These are phyloP conservation scores for Imleria badia DNA, from an alignment of 768 basidiomycete species.

Conservation along the genomic window DNA sequence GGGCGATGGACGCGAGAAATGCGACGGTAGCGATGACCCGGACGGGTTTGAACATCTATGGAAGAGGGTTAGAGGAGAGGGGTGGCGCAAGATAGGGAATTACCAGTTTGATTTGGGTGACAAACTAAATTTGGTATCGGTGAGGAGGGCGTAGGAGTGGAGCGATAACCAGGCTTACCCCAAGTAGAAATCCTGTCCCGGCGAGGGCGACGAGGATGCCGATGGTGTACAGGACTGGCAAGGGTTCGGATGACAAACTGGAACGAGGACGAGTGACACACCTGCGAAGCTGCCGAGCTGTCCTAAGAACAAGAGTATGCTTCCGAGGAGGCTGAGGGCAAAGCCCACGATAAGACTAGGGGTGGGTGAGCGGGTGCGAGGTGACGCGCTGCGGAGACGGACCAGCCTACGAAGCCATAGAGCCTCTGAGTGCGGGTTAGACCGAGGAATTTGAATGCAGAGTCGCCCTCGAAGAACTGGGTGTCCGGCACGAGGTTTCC, in stretches of 20 bases:
- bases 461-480: constrained; percentile 85
- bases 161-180: constrained; percentile 51
- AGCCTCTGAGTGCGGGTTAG: constrained; percentile 78
- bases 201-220: constrained; percentile 81
- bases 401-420: constrained; percentile 88
- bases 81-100: constrained; percentile 14
- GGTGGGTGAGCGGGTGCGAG: not conserved
- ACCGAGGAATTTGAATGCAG: constrained; percentile 79
- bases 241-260: constrained; percentile 1
- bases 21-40: constrained; percentile 80
- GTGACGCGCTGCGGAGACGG: no score
- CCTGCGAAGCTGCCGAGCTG: constrained; percentile 70
- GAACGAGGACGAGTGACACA: constrained; percentile 37
- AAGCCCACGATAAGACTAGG: constrained; percentile 73
- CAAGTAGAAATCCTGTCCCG: constrained; percentile 90
- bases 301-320: constrained; percentile 74
- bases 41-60: constrained; percentile 92
- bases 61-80: not conserved
- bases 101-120: constrained; percentile 79
- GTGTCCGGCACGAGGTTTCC: constrained; percentile 66
- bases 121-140: constrained; percentile 49
- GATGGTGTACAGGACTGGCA: constrained; percentile 72
- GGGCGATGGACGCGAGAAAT: constrained; percentile 73
- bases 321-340: constrained; percentile 75
- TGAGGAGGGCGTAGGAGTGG: not conserved